A percentile compares a stretch with the other conserved stretches of the same genome.
Evolutionary conservation across 805 yeast species (phyloP).

Genomic region (Yarrowia bubula): DNA sequence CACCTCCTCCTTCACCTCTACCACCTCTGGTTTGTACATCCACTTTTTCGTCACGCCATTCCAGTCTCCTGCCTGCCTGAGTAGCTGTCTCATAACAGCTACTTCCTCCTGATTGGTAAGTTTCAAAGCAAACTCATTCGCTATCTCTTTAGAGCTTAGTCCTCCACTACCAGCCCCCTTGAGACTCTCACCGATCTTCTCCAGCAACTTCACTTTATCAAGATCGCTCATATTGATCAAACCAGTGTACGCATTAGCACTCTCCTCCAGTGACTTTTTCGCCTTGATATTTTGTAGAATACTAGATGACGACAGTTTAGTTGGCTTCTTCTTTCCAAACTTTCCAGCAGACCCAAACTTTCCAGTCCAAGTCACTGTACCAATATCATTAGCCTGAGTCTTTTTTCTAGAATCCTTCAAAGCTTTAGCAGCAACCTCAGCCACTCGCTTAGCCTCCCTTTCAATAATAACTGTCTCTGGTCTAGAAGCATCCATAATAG

Average conservation of each 20-base stretch:
- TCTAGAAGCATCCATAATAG: constrained; percentile 56
- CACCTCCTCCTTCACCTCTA: background rate
- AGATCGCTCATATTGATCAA: constrained; percentile 9
- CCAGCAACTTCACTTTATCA: constrained; percentile 20
- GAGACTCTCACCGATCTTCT: constrained; percentile 1
- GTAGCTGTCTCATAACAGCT: constrained; percentile 20
- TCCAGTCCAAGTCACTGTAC: constrained; percentile 97
- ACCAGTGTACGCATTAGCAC: constrained; percentile 2
- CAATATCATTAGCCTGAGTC: constrained; percentile 52
- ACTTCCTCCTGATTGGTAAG: constrained; percentile 20
- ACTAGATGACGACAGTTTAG: background rate
- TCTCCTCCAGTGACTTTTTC: constrained; percentile 9
- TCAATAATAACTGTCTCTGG: constrained; percentile 58
- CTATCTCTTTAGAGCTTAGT: constrained; percentile 7
- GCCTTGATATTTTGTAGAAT: constrained; percentile 15
- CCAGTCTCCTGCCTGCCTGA: constrained; percentile 23
- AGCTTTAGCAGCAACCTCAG: constrained; percentile 60
- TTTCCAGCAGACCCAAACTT: constrained; percentile 55
- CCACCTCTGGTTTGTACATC: background rate
- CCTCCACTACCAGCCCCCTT: background rate
- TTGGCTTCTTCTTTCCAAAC: background rate
- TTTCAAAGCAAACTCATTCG: constrained; percentile 14
- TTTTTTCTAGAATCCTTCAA: constrained; percentile 56
- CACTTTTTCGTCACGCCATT: constrained; percentile 4
- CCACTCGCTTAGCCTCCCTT: constrained; percentile 59